Evolutionary conservation across 306 rosid species (phyloP), one percentile per base, ranked within the genome.

Genomic region (Cajanus cajan): DNA sequence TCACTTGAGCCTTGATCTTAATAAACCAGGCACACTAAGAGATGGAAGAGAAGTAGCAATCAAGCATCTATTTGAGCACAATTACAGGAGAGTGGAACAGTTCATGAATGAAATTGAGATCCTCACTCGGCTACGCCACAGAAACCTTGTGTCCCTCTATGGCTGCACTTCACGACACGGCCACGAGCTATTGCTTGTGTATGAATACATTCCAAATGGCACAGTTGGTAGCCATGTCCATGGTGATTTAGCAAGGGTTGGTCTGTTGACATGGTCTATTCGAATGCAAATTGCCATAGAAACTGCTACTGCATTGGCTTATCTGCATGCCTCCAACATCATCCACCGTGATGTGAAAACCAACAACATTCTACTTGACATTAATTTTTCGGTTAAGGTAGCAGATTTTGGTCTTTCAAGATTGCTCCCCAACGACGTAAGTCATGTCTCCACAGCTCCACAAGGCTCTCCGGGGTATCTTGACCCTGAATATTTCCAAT

Each of bases 41-140:
- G 98, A 93, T 74, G 93, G 94, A 36, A 79, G 94, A n/a, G 98
- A 93, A 86, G 98, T 91, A 68, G 95, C 97, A 33, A 87, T 93
- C 58, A 93, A 91, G 78, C 87, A 86, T 69, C 77, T 93, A 13
- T 90, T 81, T 8, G 85, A 90, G 73, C 91, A 90, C 74, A 91
- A 85, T 64, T 82, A 82, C 68, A 85, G 57, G 81, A 80, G 87
- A 11, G 85, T 82, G 6, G 87, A 90, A 41, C 93, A 91, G 19
- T 91, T 91, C 59, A 75, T 82, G 65, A 91, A 90, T 71, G 98
- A 91, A 82, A 74, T 93, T 9, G 48, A 83, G 77, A 82, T 93
- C 67, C 87, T 93, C 2, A 78, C 92, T n/a, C 76, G 89, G 2
- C 44, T 93, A 58, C 90, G 89, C 80, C 97, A 91, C 25, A 78